Evolutionary conservation across 2,329 filamentous ascomycete species (phyloP).

Genomic region (Penicillium concentricum): DNA sequence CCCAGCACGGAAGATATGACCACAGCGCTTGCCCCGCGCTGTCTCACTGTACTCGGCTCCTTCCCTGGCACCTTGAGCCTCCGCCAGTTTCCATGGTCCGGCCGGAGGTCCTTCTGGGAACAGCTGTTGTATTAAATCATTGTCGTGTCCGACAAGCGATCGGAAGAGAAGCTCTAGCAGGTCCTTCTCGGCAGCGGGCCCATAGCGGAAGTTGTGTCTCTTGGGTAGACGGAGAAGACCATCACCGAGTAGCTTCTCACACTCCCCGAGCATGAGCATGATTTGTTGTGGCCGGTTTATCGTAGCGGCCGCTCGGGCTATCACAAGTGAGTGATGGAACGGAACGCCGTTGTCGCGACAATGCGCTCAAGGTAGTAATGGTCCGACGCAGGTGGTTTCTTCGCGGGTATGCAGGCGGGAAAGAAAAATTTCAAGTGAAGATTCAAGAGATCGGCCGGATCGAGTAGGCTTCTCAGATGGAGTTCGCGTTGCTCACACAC

Average conservation of each 20-base stretch:
- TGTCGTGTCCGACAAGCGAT: slow-evolving; percentile 74
- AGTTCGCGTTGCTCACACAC: slow-evolving; percentile 5
- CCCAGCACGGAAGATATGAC: slow-evolving; percentile 93
- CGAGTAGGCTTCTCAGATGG: background rate
- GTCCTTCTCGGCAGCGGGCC: slow-evolving; percentile 65
- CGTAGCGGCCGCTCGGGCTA: slow-evolving; percentile 28
- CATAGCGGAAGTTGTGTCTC: slow-evolving; percentile 73
- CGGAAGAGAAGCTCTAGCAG: slow-evolving; percentile 81
- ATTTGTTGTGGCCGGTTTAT: slow-evolving; percentile 24
- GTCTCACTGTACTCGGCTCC: slow-evolving; percentile 93
- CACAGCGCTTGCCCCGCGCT: slow-evolving; percentile 88
- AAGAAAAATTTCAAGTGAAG: background rate
- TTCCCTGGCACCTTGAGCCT: slow-evolving; percentile 88
- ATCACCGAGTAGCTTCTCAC: slow-evolving; percentile 79
- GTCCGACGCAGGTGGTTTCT: slow-evolving; percentile 2
- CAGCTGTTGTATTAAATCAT: slow-evolving; percentile 72
- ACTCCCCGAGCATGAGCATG: slow-evolving; percentile 47
- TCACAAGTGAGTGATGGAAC: slow-evolving; percentile 13
- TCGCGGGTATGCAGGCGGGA: background rate
- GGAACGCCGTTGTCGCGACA: slow-evolving; percentile 13
- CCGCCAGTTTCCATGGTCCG: slow-evolving; percentile 70
- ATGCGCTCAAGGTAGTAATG: slow-evolving; percentile 6
- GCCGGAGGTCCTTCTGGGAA: slow-evolving; percentile 74
- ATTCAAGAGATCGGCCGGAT: background rate
- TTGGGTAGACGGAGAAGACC: slow-evolving; percentile 76